Evolutionary conservation across 2,329 filamentous ascomycete species (phyloP), one percentile per base, ranked within the genome.

Genomic region (Polytolypa hystricis): DNA sequence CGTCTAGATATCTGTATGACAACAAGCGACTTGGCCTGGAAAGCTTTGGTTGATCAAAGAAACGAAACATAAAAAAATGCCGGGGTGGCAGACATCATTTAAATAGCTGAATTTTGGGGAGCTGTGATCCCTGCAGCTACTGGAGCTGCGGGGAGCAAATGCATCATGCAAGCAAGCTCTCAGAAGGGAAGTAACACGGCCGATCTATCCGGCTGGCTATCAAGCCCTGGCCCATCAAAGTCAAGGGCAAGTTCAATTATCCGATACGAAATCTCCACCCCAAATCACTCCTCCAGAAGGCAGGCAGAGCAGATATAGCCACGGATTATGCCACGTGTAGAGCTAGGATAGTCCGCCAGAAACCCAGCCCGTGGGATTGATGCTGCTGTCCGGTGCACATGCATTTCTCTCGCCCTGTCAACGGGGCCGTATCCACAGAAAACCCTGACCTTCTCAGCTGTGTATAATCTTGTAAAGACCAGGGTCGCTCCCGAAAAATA

Each of bases 31-130:
- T 26, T 19, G 17, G 12, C 6, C 16, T 28, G 17, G 14, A 35
- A n/a, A 29, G 4, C 7, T 9, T 20, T 18, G 17, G 10, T 7
- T 7, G 25, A 19, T 5, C 10, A 17, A 35, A 12, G 17, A 17
- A 14, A 20, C 20, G 11, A n/a, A n/a, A 15, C 28, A 18, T 4
- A 28, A 25, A 28, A 27, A 29, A 14, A 26, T 19, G 33, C 17
- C 26, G 25, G 33, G 25, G 25, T 29, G 29, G 25, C 33, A 28
- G 25, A 23, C 29, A 28, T 29, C 21, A 35, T 15, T 17, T 14
- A 16, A n/a, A 26, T 34, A 8, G 9, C 21, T 21, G 33, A 21
- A n/a, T 21, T 16, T 2, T 21, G 14, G 20, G 8, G 27, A 7
- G 14, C n/a, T 19, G 23, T 17, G 23, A 25, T 14, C 4, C 33